Evolutionary conservation across 1,284 basidiomycete genomes (phyloP), one percentile per base, ranked within the genome.

Genomic region (Malassezia japonica): DNA sequence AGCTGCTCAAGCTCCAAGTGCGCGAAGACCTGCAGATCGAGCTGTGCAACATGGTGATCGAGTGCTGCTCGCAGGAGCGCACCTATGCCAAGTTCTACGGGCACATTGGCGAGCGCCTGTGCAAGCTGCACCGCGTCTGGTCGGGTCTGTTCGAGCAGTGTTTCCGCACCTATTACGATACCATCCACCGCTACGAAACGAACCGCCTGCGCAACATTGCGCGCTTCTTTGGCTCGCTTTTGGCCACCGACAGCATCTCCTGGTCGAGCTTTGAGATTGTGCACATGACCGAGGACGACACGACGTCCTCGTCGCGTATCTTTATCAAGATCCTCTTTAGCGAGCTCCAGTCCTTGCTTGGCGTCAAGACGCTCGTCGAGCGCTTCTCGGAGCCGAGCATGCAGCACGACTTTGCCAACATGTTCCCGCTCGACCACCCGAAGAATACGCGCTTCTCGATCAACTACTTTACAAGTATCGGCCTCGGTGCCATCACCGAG

Each of bases 61-160:
- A 98, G 71, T 98, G 92, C 83, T 98, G 92, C 73, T 98, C 92
- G 2, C 92, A 98, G 78, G 92, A 98, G 74, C 85, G 92, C 4
- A 91, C 92, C 0, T 98, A 95, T 74, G 86, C 86, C 9, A 87
- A 82, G 34, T 98, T 95, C 78, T 98, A 92, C 71, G 92, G 92
- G 18, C 82, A 95, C 29, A 82, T 95, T 63, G 90, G 89, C 46
- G 92, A 98, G 75, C 84, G 92, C 10, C 90, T 98, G 76, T 86
- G 86, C 78, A 94, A 94, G 76, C 79, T 98, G 61, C 90, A 94
- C 74, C 84, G 88, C 24, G 79, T 87, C 9, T 98, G 92, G 91
- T 86, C 84, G 36, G 87, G 90, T 39, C 81, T 79, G 57, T 87
- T 88, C 72, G 88, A 96, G 70, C 76, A 83, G 56, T 86, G 88